Conservation (phyloP, 164 flowering plant species). For the Hamamelis virginiana region DNA sequence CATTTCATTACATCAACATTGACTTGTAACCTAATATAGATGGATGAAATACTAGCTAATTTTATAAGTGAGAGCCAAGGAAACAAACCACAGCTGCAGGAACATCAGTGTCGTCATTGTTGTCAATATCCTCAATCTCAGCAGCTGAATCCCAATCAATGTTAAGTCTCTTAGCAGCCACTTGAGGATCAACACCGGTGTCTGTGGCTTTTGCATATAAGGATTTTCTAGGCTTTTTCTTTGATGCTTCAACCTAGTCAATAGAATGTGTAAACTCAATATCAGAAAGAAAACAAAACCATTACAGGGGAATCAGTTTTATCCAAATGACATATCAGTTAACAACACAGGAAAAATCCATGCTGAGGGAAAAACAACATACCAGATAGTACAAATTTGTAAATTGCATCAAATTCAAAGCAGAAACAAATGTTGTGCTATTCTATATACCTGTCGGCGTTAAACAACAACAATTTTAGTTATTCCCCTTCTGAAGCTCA, state of each 20-base stretch:
- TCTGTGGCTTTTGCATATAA: constrained; percentile 83
- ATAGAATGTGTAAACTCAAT: not conserved
- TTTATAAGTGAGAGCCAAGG: not conserved
- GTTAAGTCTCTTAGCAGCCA: constrained; percentile 83
- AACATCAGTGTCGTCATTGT: constrained; percentile 55
- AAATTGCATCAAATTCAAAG: too few species aligned
- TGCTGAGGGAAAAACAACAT: too few species aligned
- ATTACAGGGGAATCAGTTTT: not conserved
- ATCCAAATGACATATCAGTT: not conserved
- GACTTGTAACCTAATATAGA: too few species aligned
- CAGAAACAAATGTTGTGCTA: too few species aligned
- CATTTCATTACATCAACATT: too few species aligned
- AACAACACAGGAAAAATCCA: too few species aligned
- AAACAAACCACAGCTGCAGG: constrained; percentile 76
- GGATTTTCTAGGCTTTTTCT: constrained; percentile 62
- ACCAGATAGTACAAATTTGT: too few species aligned
- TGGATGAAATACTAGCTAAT: not conserved
- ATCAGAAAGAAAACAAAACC: not conserved
- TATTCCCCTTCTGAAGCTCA: too few species aligned
- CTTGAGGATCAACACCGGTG: constrained; percentile 78
- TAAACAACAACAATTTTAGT: too few species aligned
- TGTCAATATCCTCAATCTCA: constrained; percentile 63
- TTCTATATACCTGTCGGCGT: too few species aligned
- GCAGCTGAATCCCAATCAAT: constrained; percentile 96
- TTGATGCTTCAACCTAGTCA: constrained; percentile 58